A percentile compares a stretch with the other conserved stretches of the same genome.
Conservation (phyloP, 352 stramenopile genomes). For the Albugo laibachii region DNA sequence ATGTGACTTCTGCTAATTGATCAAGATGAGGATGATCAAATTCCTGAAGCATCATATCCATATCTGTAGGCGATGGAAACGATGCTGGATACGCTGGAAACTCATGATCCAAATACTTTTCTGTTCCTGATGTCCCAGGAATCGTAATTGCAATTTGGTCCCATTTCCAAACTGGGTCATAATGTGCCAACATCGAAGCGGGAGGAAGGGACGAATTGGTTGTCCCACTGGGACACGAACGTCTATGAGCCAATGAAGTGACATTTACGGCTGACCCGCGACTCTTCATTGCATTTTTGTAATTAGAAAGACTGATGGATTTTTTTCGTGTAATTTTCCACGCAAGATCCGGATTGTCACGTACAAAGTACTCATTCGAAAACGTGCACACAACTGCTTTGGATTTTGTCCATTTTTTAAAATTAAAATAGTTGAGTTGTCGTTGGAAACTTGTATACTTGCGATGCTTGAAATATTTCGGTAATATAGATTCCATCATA, state of each 20-base stretch:
- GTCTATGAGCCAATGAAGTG: too few species aligned
- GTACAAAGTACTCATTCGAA: conserved; percentile 42
- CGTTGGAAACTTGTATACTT: conserved; percentile 88
- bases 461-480: conserved; percentile 88
- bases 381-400: conserved; percentile 59
- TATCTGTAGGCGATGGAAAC: conserved; percentile 16
- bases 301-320: conserved; percentile 10
- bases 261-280: neutral
- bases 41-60: conserved; percentile 20
- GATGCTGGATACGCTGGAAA: conserved; percentile 4
- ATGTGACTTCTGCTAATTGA: conserved; percentile 3
- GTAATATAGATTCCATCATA: conserved; percentile 70
- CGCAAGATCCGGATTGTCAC: conserved; percentile 31
- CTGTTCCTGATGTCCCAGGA: too few species aligned
- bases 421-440: conserved; percentile 90
- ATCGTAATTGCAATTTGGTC: conserved; percentile 7
- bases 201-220: neutral
- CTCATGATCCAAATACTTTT: conserved; percentile 2
- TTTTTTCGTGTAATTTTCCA: conserved; percentile 47
- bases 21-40: conserved; percentile 3
- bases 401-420: conserved; percentile 82
- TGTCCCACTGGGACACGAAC: neutral
- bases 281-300: neutral
- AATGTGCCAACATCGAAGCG: neutral
- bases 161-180: conserved; percentile 2